Base-by-base conservation (phyloP, 2,329 filamentous ascomycete species). In the Corniculantispora saksenae region DNA sequence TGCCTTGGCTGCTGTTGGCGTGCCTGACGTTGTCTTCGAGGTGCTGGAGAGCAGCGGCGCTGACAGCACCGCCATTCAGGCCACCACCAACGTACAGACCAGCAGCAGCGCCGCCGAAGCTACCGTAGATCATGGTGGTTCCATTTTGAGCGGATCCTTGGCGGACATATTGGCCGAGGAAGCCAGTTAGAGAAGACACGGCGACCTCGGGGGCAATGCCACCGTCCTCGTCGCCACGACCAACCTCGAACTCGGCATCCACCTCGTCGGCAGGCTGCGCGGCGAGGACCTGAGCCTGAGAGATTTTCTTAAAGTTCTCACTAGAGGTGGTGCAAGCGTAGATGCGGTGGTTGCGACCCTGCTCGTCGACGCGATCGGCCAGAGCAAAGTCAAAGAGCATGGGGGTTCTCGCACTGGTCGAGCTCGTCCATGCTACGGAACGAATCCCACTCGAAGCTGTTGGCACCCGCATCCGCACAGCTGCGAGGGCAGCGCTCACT, bases 41-140 rank as follows among this genome's bases (percentile, higher is more conserved):
- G 58, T 64, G 65, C 21, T 70, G 56, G 21, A 72, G 67, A 13
- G 69, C 69, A 17, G 67, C 54, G 15, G 69, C 68, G 62, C 35
- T 50, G 19, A 61, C 71, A 43, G 56, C 50, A 21, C 50, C 23
- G 57, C 29, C 54, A 27, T 61, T 38, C 19, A 48, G 47, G n/a
- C 47, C 13, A 5, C 17, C 38, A 23, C 47, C 38, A 35, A 61
- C 25, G 23, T 61, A 61, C 21, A 61, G 38, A 23, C 59, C 59
- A 32, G 59, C 59, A 2, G 32, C 25, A 19, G 59, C 50, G 17
- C 59, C 38, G 23, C 50, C 60, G 13, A 55, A 62, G n/a, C 51
- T 53, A 38, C 48, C 38, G 21, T 62, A 62, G 17, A 62, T 27
- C 13, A 62, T 62, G 32, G 27, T 35, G 17, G 50, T 48, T 17